Conservation (phyloP, 257 asterid species). For the Solanum chmielewskii region DNA sequence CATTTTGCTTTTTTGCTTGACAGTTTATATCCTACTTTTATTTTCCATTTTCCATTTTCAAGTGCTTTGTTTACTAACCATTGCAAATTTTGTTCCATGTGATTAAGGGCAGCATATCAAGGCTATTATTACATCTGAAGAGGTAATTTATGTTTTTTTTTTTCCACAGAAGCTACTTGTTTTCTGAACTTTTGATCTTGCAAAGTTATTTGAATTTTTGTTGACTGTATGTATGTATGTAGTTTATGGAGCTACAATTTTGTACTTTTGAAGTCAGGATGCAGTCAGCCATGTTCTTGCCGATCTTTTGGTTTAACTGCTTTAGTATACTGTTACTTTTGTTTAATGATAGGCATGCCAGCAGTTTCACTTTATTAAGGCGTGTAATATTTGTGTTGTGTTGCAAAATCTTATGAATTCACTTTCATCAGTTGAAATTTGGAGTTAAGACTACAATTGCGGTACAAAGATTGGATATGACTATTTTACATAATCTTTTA, state of each 20-base stretch:
- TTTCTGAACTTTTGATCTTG: not conserved
- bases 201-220: not conserved
- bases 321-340: not conserved
- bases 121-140: slow-evolving; percentile 87
- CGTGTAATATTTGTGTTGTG: not conserved
- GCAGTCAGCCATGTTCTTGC: not conserved
- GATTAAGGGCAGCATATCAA: slow-evolving; percentile 72
- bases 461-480: not conserved
- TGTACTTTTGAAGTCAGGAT: not conserved
- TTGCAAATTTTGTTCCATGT: not conserved
- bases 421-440: not conserved
- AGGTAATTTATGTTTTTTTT: slow-evolving; percentile 28
- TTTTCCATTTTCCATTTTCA: not conserved
- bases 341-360: not conserved
- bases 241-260: not conserved
- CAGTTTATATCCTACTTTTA: not conserved
- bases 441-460: not conserved
- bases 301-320: not conserved
- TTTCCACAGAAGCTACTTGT: not conserved
- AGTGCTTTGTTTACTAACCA: not conserved
- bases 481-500: not conserved
- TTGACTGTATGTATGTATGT: not conserved
- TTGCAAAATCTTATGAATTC: not conserved
- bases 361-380: not conserved
- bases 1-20: not conserved